These are phyloP conservation scores for Cytospora mali DNA, from an alignment of 2,329 filamentous ascomycete species.

Conservation along the genomic window DNA sequence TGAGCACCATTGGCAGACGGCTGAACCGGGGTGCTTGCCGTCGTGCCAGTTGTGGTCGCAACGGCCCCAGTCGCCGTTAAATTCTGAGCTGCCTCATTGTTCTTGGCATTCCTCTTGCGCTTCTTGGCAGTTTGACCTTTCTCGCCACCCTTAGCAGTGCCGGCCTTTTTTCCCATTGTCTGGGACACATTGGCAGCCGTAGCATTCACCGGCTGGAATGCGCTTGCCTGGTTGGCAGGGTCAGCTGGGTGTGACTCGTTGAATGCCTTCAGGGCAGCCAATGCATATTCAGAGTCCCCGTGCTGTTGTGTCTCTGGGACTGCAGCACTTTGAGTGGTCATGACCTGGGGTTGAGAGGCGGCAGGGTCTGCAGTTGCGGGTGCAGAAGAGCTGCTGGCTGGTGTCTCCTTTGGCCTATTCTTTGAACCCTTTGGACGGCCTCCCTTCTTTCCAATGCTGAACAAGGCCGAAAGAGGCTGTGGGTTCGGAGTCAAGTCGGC, in stretches of 20 bases:
- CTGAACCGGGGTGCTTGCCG: constrained; percentile 4
- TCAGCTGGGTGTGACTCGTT: constrained; percentile 6
- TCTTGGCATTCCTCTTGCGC: constrained; percentile 37
- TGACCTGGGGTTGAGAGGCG: neutral
- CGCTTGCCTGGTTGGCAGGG: neutral
- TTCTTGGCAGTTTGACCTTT: constrained; percentile 32
- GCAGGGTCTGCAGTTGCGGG: neutral
- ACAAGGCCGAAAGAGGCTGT: constrained; percentile 21
- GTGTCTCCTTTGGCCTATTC: constrained; percentile 42
- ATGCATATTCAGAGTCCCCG: constrained; percentile 16
- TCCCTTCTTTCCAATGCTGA: constrained; percentile 31
- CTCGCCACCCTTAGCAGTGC: constrained; percentile 6
- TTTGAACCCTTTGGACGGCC: constrained; percentile 52
- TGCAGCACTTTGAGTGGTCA: constrained; percentile 8
- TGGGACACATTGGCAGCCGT: neutral
- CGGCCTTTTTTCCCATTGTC: constrained; percentile 1
- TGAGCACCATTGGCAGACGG: constrained; percentile 7
- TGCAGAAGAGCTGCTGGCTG: constrained; percentile 4
- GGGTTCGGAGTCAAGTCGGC: constrained; percentile 5
- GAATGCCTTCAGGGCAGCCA: constrained; percentile 21
- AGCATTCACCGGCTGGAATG: constrained; percentile 24
- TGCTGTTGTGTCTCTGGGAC: constrained; percentile 8
- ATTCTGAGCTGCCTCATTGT: constrained; percentile 20
- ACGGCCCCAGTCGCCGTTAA: neutral
- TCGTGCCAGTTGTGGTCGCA: neutral